Evolutionary conservation across 176 grass and related monocot species (phyloP), one percentile per base, ranked within the genome.

Genomic region (Oryza nivara): DNA sequence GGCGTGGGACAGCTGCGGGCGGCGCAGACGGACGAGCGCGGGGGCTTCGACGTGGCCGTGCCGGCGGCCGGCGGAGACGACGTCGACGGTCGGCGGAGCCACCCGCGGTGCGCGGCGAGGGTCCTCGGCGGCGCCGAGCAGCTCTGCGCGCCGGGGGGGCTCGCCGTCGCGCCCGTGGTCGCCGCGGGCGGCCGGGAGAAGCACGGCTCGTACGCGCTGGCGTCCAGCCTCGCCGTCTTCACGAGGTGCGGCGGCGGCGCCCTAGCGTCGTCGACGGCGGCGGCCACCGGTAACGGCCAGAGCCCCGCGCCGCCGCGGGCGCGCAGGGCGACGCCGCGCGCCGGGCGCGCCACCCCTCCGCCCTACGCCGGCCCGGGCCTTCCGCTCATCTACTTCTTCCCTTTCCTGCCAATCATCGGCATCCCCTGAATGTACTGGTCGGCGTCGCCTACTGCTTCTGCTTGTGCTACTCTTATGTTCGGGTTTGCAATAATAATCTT

Each of bases 351-450:
- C 73, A 46, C 35, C 40, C 38, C 36, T 38, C 36, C 81, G 2
- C 76, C 85, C 26, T 71, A 72, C 23, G 44, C 47, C 52, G 51
- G 51, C 23, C n/a, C 75, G 65, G 71, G 80, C 1, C 65, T 88
- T 63, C 81, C 89, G 4, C 81, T 88, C 81, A 84, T 91, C 52
- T 84, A 48, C 81, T 70, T 91, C 80, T 88, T 91, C 65, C 65
- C 76, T 64, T 91, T 91, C 85, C 26, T 91, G 30, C 89, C 89
- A 0, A 84, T 87, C 80, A 91, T 90, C 10, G 73, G 88, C 66
- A 90, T 90, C 71, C 88, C 88, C 19, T 90, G 67, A 83, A 35
- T 15, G 23, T 68, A 56, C 6, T 3, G 7, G 30, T 3, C 5
- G 32, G 3, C 10, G 10, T 36, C 13, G 20, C 13, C 6, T 11